These are phyloP conservation scores for Galeopsis tetrahit DNA, from an alignment of 257 asterid species.

Conservation along the genomic window DNA sequence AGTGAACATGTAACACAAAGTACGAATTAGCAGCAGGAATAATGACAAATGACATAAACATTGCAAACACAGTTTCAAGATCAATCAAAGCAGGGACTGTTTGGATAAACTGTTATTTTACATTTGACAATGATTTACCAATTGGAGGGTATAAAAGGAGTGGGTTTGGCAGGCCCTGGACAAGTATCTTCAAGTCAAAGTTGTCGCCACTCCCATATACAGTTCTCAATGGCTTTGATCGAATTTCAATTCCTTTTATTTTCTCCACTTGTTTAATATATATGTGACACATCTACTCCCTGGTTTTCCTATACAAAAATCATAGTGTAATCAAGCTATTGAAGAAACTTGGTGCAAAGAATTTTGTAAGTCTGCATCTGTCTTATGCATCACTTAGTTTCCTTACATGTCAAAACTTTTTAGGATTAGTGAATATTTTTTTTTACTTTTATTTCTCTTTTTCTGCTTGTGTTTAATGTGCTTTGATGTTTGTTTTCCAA, in stretches of 20 bases:
- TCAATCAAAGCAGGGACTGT: no score
- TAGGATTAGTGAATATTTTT: no score
- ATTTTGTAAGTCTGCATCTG: no score
- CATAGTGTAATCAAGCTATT: no score
- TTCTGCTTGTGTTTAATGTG: no score
- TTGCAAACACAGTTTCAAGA: conserved; percentile 79
- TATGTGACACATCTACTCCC: not conserved
- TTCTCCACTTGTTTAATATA: no score
- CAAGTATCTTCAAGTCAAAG: conserved; percentile 62
- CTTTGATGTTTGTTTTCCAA: no score
- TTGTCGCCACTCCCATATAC: conserved; percentile 67
- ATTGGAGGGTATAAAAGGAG: conserved; percentile 75
- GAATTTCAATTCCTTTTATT: not conserved
- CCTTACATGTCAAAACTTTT: no score
- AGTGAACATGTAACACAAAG: conserved; percentile 57
- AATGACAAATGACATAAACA: conserved; percentile 73
- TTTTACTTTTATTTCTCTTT: no score
- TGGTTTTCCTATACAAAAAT: no score
- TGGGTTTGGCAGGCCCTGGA: conserved; percentile 73
- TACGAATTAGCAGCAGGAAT: conserved; percentile 84
- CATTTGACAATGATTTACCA: conserved; percentile 61
- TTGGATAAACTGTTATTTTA: conserved; percentile 77
- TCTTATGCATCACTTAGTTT: no score
- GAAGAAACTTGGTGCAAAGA: no score
- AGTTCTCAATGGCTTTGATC: conserved; percentile 78